phyloP scores from a whole-genome alignment of 2,329 filamentous ascomycete species.

The Trichoderma afroharzianum region DNA sequence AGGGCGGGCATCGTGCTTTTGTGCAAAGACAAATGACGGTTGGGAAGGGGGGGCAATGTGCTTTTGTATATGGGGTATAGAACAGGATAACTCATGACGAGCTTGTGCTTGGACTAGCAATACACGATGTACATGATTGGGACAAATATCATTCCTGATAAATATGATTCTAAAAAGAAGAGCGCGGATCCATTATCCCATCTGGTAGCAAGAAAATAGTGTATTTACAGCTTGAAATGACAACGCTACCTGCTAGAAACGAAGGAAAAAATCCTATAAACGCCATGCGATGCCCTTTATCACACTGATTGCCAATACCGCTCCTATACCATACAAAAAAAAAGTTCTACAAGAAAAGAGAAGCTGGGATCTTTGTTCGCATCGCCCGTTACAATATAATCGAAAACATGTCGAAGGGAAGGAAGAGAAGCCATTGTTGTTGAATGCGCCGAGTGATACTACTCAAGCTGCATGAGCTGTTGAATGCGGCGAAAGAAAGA shows the following conservation, averaged over 20 bases:
- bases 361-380: neutral
- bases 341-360: neutral
- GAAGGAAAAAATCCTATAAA: neutral
- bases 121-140: slow-evolving; percentile 10
- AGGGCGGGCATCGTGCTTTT: neutral
- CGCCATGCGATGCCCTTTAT: slow-evolving; percentile 6
- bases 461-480: too few relatives aligned
- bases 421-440: neutral
- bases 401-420: neutral
- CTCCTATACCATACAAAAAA: neutral
- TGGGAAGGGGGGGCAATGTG: neutral
- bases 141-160: neutral
- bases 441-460: neutral
- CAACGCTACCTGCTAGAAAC: neutral
- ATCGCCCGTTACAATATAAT: neutral
- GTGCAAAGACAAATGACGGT: neutral
- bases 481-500: too few relatives aligned
- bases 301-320: neutral
- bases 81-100: neutral
- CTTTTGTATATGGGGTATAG: slow-evolving; percentile 7
- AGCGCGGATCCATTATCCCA: neutral
- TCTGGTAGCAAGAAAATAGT: neutral
- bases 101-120: slow-evolving; percentile 13
- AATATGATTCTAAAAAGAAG: neutral
- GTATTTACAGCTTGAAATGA: neutral